Evolutionary conservation across 2,329 filamentous ascomycete genomes (phyloP), one percentile per base, ranked within the genome.

Genomic region (Parastagonospora nodorum): DNA sequence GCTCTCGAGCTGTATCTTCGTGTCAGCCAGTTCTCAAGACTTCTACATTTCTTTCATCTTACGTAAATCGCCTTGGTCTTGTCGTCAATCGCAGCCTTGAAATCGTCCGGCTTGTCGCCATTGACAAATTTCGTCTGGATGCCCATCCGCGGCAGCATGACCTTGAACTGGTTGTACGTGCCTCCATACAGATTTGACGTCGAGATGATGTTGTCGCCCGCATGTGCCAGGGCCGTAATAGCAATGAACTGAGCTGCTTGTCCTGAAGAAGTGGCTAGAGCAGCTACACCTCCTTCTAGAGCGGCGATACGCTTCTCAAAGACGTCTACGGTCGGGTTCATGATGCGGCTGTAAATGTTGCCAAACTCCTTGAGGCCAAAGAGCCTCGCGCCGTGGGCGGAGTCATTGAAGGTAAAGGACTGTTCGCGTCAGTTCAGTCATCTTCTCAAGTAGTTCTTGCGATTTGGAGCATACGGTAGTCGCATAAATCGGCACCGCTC

Each of bases 91-190:
- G 87, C 85, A 40, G 86, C 85, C 32, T 84, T 87, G 67, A 97
- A 88, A 66, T 92, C 90, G 62, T 88, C 87, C 11, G 89, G 79
- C 51, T 85, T 86, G 75, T 96, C 92, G 38, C 90, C 90, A 48
- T 86, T 81, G 67, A 96, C 83, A 65, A 97, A 97, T 78, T 92
- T 96, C 68, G 91, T 94, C 36, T 80, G 80, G 69, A 97, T 92
- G 55, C 93, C 93, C 39, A 96, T 77, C n/a, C 92, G 85, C 6
- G 91, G 88, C 48, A 97, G 81, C 61, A 91, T 83, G 39, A 97
- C 92, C 78, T 97, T 97, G 78, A 97, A 86, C 79, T 97, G 93
- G 78, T 97, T 97, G 81, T 96, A 97, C 12, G 93, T 97, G 72
- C 92, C 92, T 60, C 92, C 92, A 76, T 97, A 73, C 50, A 97